Evolutionary conservation across 225 moss, liverwort and hornwort species (phyloP).

Genomic region (Ulota crispa): DNA sequence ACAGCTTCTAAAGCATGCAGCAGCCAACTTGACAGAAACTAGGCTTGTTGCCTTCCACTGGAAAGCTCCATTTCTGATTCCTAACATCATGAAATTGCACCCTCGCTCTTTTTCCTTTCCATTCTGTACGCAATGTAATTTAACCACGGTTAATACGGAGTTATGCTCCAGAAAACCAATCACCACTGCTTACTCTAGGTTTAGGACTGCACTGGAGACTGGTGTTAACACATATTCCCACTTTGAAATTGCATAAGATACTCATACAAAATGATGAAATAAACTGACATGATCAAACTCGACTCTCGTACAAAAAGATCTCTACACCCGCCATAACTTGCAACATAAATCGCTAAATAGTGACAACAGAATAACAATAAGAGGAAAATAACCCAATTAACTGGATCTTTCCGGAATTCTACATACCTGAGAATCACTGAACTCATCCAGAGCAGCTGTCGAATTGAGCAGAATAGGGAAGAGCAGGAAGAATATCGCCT

Average conservation of each 20-base stretch:
- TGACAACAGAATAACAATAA: background rate
- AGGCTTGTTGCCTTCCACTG: background rate
- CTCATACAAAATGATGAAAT: background rate
- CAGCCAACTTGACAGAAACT: background rate
- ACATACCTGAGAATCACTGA: conserved; percentile 18
- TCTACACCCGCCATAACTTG: background rate
- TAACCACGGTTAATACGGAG: background rate
- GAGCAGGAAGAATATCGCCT: background rate
- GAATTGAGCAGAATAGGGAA: background rate
- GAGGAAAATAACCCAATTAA: background rate
- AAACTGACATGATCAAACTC: background rate
- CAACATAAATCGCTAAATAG: background rate
- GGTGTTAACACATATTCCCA: background rate
- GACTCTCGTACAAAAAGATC: background rate
- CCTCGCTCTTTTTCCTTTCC: background rate
- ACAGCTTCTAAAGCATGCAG: background rate
- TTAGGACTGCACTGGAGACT: background rate
- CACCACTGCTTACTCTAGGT: background rate
- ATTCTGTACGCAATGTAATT: background rate
- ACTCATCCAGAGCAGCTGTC: background rate
- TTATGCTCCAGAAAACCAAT: background rate
- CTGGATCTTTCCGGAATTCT: background rate
- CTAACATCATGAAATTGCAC: background rate
- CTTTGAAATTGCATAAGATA: too few species aligned
- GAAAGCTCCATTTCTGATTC: background rate